Evolutionary conservation across 2,329 filamentous ascomycete genomes (phyloP).

Genomic region (Alternaria alternata): DNA sequence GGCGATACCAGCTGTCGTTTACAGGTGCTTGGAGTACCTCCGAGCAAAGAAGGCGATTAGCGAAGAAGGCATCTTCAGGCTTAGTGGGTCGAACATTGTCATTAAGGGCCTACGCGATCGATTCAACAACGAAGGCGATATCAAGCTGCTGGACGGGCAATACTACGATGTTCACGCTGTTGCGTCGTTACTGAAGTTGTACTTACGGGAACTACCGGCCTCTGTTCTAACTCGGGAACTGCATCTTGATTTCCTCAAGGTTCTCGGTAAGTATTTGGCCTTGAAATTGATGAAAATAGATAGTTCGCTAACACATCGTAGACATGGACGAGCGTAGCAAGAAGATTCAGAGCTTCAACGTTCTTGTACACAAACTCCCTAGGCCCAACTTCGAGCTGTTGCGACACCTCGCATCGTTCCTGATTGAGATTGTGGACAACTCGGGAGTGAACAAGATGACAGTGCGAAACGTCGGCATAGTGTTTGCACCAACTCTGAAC

Average conservation of each 20-base stretch:
- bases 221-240: constrained; percentile 91
- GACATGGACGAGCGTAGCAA: constrained; percentile 78
- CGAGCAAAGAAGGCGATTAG: constrained; percentile 79
- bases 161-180: constrained; percentile 97
- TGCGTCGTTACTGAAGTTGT: constrained; percentile 91
- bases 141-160: constrained; percentile 84
- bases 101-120: constrained; percentile 91
- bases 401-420: constrained; percentile 83
- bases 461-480: constrained; percentile 92
- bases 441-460: constrained; percentile 96
- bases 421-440: constrained; percentile 93
- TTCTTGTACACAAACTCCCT: constrained; percentile 81
- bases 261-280: constrained; percentile 64
- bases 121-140: constrained; percentile 91
- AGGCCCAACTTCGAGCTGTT: constrained; percentile 81
- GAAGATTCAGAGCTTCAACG: constrained; percentile 78
- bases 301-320: constrained; percentile 39
- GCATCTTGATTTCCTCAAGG: constrained; percentile 85
- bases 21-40: constrained; percentile 93
- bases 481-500: constrained; percentile 96
- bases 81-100: constrained; percentile 95
- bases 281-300: neutral
- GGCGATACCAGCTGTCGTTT: constrained; percentile 89
- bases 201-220: constrained; percentile 88
- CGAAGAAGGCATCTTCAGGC: constrained; percentile 95